Conservation (phyloP, 495 filamentous ascomycete genomes). For the Hypomontagnella monticulosa region DNA sequence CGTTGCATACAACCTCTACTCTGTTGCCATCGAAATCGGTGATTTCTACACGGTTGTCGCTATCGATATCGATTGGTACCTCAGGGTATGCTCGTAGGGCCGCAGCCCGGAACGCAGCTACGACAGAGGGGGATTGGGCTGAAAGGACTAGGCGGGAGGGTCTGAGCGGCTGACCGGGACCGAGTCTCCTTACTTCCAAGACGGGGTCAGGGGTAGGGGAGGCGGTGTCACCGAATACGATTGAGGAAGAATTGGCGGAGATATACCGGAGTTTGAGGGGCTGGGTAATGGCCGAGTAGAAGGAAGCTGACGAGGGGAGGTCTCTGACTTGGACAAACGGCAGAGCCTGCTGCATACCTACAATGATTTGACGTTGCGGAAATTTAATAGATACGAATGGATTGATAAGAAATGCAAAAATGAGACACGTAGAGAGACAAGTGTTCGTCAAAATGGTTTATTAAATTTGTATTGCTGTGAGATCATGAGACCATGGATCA, state of each 20-base stretch:
- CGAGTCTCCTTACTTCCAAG: slow-evolving; percentile 51
- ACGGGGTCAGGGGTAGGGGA: slow-evolving; percentile 42
- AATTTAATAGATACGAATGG: not conserved
- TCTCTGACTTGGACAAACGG: slow-evolving; percentile 71
- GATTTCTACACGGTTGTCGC: slow-evolving; percentile 49
- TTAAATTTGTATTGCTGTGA: slow-evolving; percentile 3
- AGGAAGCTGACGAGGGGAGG: slow-evolving; percentile 79
- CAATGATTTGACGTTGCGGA: not conserved
- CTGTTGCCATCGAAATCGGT: slow-evolving; percentile 63
- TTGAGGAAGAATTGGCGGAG: slow-evolving; percentile 45
- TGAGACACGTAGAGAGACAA: not conserved
- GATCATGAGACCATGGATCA: slow-evolving; percentile 7
- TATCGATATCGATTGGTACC: slow-evolving; percentile 17
- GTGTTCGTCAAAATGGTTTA: not conserved
- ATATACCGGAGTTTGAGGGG: slow-evolving; percentile 80
- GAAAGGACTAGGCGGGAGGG: slow-evolving; percentile 50
- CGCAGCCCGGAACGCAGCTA: slow-evolving; percentile 29
- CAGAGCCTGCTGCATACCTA: slow-evolving; percentile 46
- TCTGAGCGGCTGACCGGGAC: slow-evolving; percentile 44
- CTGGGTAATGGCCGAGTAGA: slow-evolving; percentile 79
- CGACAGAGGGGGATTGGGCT: slow-evolving; percentile 21
- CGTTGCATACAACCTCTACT: slow-evolving; percentile 55
- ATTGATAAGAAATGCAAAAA: not conserved
- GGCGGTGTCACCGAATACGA: slow-evolving; percentile 47
- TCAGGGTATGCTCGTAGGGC: slow-evolving; percentile 29